phyloP scores from a whole-genome alignment of 2,329 filamentous ascomycete species.

The Trichoderma atrobrunneum region DNA sequence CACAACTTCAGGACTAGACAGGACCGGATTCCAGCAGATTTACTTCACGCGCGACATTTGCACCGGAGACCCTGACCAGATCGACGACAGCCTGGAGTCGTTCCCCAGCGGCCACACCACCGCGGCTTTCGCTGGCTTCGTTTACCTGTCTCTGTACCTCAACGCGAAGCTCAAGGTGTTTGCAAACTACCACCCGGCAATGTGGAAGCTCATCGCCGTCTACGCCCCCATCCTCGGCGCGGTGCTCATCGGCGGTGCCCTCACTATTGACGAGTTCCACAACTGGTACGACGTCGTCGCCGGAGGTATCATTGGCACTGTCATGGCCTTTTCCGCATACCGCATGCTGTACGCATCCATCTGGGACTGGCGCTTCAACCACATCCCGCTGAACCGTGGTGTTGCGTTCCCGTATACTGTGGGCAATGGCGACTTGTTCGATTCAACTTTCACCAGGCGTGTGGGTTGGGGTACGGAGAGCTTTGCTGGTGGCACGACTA shows the following conservation, averaged over 20 bases:
- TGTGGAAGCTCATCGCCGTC: conserved; percentile 68
- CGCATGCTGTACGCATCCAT: conserved; percentile 65
- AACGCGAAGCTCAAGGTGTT: conserved; percentile 78
- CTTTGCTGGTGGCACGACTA: neutral
- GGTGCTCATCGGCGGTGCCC: conserved; percentile 62
- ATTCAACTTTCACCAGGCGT: conserved; percentile 56
- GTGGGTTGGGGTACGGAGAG: conserved; percentile 53
- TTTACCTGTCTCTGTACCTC: conserved; percentile 69
- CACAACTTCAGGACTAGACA: conserved; percentile 40
- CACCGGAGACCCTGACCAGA: conserved; percentile 61
- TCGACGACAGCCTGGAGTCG: conserved; percentile 67
- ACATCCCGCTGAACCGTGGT: conserved; percentile 61
- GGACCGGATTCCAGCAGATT: conserved; percentile 53
- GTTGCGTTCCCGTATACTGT: conserved; percentile 51
- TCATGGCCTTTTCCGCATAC: conserved; percentile 64
- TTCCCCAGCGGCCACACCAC: conserved; percentile 74
- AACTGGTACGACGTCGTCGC: conserved; percentile 73
- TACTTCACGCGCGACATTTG: conserved; percentile 71
- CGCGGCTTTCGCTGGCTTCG: conserved; percentile 68
- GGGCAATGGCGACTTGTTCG: conserved; percentile 46
- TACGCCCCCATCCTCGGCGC: conserved; percentile 67
- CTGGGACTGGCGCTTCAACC: conserved; percentile 66
- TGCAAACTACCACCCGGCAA: conserved; percentile 66
- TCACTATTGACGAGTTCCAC: conserved; percentile 72
- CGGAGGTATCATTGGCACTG: conserved; percentile 62